Percentiles rank a stretch among this genome's conserved stretches.
Conservation (phyloP, 2,329 filamentous ascomycete genomes). For the Aspergillus pseudonomiae region DNA sequence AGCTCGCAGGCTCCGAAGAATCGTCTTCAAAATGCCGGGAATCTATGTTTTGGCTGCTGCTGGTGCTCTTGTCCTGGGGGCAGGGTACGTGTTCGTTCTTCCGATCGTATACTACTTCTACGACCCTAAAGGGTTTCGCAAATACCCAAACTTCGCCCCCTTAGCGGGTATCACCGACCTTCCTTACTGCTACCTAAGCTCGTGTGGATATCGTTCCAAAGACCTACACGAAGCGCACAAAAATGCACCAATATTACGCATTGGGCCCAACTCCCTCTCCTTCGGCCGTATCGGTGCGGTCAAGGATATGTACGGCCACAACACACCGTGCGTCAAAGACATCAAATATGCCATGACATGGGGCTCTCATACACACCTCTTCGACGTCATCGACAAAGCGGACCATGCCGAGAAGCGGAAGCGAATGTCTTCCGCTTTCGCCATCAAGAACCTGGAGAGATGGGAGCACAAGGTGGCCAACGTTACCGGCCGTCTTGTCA, state of each 20-base stretch:
- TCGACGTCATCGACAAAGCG: slow-evolving; percentile 53
- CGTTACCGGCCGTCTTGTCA: slow-evolving; percentile 48
- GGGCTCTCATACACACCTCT: slow-evolving; percentile 53
- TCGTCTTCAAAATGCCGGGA: not conserved
- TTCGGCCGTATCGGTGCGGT: slow-evolving; percentile 42
- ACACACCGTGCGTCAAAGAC: slow-evolving; percentile 53
- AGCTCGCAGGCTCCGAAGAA: not conserved
- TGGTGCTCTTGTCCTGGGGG: not conserved
- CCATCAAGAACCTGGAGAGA: slow-evolving; percentile 53
- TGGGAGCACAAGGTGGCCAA: slow-evolving; percentile 56
- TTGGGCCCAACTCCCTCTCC: slow-evolving; percentile 47
- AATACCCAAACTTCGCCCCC: slow-evolving; percentile 44
- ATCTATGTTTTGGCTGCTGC: not conserved
- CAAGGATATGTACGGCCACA: slow-evolving; percentile 53
- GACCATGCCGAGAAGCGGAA: slow-evolving; percentile 55
- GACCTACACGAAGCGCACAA: slow-evolving; percentile 48
- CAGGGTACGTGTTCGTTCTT: not conserved
- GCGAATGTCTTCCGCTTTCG: slow-evolving; percentile 52
- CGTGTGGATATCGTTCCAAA: slow-evolving; percentile 44
- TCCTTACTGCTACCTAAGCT: slow-evolving; percentile 47
- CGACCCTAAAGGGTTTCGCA: slow-evolving; percentile 51
- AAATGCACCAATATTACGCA: slow-evolving; percentile 45
- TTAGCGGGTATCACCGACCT: slow-evolving; percentile 50
- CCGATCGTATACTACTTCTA: slow-evolving; percentile 49
- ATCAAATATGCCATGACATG: slow-evolving; percentile 47